These are phyloP conservation scores for Rhizopus microsporus DNA, from an alignment of 371 early-diverging fungal genomes.

Conservation along the genomic window DNA sequence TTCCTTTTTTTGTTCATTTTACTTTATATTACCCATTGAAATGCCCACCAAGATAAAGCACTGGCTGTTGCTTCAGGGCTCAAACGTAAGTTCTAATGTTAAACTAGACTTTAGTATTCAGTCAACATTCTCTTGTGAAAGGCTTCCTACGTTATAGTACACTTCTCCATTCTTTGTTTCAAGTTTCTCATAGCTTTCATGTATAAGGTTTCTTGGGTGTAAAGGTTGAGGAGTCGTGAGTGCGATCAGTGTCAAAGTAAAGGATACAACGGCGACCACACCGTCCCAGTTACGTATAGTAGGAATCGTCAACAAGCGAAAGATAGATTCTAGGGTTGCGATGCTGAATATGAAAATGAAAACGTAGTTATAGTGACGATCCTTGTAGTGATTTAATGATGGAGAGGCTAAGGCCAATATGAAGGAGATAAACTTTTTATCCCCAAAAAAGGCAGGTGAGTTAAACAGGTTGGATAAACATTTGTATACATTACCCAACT, in stretches of 20 bases:
- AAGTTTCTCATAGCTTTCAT: constrained; percentile 24
- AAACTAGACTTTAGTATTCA: not conserved
- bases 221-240: constrained; percentile 30
- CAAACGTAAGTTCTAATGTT: constrained; percentile 21
- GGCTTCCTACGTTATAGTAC: constrained; percentile 24
- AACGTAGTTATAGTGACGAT: constrained; percentile 12
- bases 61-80: constrained; percentile 45
- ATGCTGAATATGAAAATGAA: constrained; percentile 13
- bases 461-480: too few relatives aligned
- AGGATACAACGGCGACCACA: not conserved
- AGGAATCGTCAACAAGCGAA: not conserved
- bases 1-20: not conserved
- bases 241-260: constrained; percentile 11
- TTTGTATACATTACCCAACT: constrained; percentile 16
- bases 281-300: not conserved
- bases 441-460: not conserved
- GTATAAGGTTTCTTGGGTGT: constrained; percentile 32
- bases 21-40: constrained; percentile 37
- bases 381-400: constrained; percentile 16
- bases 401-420: constrained; percentile 22
- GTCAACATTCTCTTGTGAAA: not conserved
- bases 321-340: constrained; percentile 7
- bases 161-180: constrained; percentile 29
- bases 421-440: constrained; percentile 7
- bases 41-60: constrained; percentile 36